phyloP scores from a whole-genome alignment of 495 filamentous ascomycete genomes.

The Aspergillus homomorphus region DNA sequence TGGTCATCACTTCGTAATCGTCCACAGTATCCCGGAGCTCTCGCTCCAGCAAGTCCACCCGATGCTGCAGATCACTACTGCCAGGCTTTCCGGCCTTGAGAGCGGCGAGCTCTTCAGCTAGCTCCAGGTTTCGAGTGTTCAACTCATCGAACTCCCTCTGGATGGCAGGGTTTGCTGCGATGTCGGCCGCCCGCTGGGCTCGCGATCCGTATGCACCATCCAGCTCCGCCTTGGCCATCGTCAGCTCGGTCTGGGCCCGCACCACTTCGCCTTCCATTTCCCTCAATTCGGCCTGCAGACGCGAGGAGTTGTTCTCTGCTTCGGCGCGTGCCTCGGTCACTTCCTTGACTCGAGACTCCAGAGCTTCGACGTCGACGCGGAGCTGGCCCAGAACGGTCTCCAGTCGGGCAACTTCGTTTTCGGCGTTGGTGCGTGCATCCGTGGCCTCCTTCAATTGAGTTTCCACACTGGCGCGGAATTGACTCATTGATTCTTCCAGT shows the following conservation, averaged over 20 bases:
- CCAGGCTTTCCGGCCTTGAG: conserved; percentile 45
- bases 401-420: conserved; percentile 19
- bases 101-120: conserved; percentile 56
- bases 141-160: conserved; percentile 64
- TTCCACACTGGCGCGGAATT: conserved; percentile 7
- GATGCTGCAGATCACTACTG: conserved; percentile 51
- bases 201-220: conserved; percentile 87
- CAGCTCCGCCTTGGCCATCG: conserved; percentile 88
- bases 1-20: conserved; percentile 86
- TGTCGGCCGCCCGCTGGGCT: conserved; percentile 73
- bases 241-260: conserved; percentile 83
- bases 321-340: conserved; percentile 26
- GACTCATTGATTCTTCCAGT: conserved; percentile 21
- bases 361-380: conserved; percentile 24
- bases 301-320: conserved; percentile 47
- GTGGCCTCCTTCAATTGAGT: conserved; percentile 26
- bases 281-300: conserved; percentile 63
- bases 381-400: conserved; percentile 22
- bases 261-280: conserved; percentile 78
- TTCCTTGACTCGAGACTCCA: conserved; percentile 28
- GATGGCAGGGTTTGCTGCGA: conserved; percentile 62
- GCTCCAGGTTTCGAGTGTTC: conserved; percentile 54
- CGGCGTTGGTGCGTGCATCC: conserved; percentile 14
- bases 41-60: conserved; percentile 62
- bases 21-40: conserved; percentile 79